These are phyloP conservation scores for Debaryomyces castellii DNA, from an alignment of 805 yeast species.

Conservation along the genomic window DNA sequence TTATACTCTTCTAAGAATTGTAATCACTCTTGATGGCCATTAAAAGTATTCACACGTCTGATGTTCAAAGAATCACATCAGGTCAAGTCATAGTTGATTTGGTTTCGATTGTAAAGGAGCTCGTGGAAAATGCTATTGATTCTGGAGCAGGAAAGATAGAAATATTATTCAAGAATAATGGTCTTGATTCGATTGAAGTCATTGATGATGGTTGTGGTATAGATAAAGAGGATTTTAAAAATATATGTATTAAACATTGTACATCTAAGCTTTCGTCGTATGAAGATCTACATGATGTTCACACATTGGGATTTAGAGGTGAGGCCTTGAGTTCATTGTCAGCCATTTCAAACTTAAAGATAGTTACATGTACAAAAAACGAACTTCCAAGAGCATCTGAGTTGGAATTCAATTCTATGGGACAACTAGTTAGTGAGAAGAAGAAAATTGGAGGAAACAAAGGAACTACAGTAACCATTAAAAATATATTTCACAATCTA, in stretches of 20 bases:
- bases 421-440: slow-evolving; percentile 39
- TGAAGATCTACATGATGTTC: slow-evolving; percentile 50
- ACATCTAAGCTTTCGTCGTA: slow-evolving; percentile 65
- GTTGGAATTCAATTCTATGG: slow-evolving; percentile 55
- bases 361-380: slow-evolving; percentile 49
- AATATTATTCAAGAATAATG: slow-evolving; percentile 66
- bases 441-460: slow-evolving; percentile 50
- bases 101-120: slow-evolving; percentile 75
- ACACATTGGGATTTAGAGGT: slow-evolving; percentile 75
- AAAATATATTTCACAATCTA: slow-evolving; percentile 60
- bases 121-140: slow-evolving; percentile 85
- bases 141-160: slow-evolving; percentile 71
- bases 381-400: slow-evolving; percentile 57
- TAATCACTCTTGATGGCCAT: slow-evolving; percentile 16
- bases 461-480: slow-evolving; percentile 69
- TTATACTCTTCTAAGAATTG: neutral
- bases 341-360: slow-evolving; percentile 47
- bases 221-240: slow-evolving; percentile 46
- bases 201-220: slow-evolving; percentile 72
- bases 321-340: slow-evolving; percentile 77
- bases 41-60: slow-evolving; percentile 34
- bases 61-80: slow-evolving; percentile 77
- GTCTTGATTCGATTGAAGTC: slow-evolving; percentile 68
- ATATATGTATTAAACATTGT: slow-evolving; percentile 58
- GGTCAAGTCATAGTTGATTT: slow-evolving; percentile 91